Conservation (phyloP, 2,329 filamentous ascomycete genomes). For the Colletotrichum echinochloae region DNA sequence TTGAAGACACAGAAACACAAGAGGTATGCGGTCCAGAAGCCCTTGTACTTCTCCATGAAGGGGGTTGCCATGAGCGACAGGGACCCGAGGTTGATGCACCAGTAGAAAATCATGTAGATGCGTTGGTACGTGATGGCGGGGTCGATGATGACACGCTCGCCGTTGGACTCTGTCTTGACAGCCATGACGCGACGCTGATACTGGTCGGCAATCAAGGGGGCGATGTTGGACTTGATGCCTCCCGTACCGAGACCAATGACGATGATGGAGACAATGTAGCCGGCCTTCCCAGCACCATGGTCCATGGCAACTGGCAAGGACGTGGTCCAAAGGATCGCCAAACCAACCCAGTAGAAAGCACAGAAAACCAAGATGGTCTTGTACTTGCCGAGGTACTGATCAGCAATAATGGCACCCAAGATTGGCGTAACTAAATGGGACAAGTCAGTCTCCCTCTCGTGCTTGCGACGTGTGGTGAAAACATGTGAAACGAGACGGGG, state of each 20-base stretch:
- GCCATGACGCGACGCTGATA: constrained; percentile 66
- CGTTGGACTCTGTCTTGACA: constrained; percentile 59
- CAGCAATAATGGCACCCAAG: constrained; percentile 66
- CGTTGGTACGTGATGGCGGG: constrained; percentile 74
- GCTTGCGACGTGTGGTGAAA: too few species aligned
- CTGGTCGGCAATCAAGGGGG: constrained; percentile 73
- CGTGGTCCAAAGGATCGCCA: constrained; percentile 66
- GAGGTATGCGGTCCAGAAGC: constrained; percentile 75
- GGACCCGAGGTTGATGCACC: constrained; percentile 65
- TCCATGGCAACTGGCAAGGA: constrained; percentile 55
- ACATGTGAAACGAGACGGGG: not conserved
- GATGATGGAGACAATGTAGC: constrained; percentile 67
- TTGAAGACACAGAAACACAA: constrained; percentile 68
- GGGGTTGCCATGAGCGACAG: constrained; percentile 75
- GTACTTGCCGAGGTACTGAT: constrained; percentile 71
- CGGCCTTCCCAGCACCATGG: constrained; percentile 57
- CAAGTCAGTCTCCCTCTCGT: constrained; percentile 7
- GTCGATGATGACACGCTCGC: constrained; percentile 74
- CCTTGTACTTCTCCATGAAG: constrained; percentile 74
- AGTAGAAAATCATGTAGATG: constrained; percentile 82
- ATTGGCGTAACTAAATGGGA: constrained; percentile 51
- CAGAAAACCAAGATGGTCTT: constrained; percentile 71
- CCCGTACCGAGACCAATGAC: constrained; percentile 76
- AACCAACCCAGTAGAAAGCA: constrained; percentile 68
- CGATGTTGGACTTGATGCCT: constrained; percentile 76